A percentile compares a stretch with the other conserved stretches of the same genome.
Evolutionary conservation across 140 eudicot species (phyloP).

Genomic region (Oenanthe javanica): DNA sequence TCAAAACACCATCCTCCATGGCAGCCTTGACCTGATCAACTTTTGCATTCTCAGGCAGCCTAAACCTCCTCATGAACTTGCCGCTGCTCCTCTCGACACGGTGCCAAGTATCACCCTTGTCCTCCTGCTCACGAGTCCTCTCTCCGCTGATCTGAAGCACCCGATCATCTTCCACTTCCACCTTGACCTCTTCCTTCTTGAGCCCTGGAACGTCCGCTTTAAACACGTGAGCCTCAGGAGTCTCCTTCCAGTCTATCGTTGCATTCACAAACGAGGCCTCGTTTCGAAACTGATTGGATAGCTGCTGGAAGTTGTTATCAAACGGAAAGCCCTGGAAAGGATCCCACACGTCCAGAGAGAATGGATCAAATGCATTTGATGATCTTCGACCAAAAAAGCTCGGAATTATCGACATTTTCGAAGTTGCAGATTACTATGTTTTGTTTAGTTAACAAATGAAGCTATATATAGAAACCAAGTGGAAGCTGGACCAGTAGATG

Average conservation of each 20-base stretch:
- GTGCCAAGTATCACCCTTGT: slow-evolving; percentile 7
- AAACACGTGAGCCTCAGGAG: slow-evolving; percentile 11
- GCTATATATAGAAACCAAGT: too few relatives aligned
- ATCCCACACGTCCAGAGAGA: background rate
- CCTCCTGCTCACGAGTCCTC: slow-evolving; percentile 6
- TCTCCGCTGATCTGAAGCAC: slow-evolving; percentile 11
- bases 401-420: slow-evolving; percentile 9
- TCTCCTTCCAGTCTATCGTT: slow-evolving; percentile 5
- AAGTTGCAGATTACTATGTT: too few relatives aligned
- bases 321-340: slow-evolving; percentile 4
- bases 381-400: slow-evolving; percentile 7
- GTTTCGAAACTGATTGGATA: too few relatives aligned
- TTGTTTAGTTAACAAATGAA: too few relatives aligned
- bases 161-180: slow-evolving; percentile 5
- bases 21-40: slow-evolving; percentile 3
- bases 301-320: background rate
- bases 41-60: slow-evolving; percentile 7
- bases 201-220: slow-evolving; percentile 7
- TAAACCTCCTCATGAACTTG: background rate
- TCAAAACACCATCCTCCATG: slow-evolving; percentile 7
- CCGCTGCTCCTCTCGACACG: slow-evolving; percentile 4
- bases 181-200: slow-evolving; percentile 8
- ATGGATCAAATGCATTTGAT: slow-evolving; percentile 7
- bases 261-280: background rate
- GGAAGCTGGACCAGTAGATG: too few relatives aligned